Evolutionary conservation across 2,329 filamentous ascomycete genomes (phyloP).

Genomic region (Ophiostoma sp.): DNA sequence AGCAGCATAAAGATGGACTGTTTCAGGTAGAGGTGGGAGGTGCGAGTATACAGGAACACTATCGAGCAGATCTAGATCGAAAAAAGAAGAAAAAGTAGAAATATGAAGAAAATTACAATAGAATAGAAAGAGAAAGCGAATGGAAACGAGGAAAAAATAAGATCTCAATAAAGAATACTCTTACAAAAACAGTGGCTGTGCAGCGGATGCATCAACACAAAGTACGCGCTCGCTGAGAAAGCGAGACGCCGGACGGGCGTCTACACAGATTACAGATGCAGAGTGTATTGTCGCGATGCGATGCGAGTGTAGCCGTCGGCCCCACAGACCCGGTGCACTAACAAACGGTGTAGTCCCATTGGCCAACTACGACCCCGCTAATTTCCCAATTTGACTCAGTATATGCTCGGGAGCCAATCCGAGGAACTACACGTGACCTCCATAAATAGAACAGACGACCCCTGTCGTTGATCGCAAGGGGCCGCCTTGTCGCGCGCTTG

Average conservation of each 20-base stretch:
- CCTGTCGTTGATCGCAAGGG: background rate
- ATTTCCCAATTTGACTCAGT: no score
- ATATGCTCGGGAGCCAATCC: constrained; percentile 4
- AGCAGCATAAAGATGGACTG: background rate
- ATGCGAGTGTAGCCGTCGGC: background rate
- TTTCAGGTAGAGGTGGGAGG: no score
- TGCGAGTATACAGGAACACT: no score
- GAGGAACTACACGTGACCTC: constrained; percentile 16
- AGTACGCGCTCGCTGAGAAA: background rate
- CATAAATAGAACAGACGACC: constrained; percentile 20
- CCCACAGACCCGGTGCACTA: background rate
- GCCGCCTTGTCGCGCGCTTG: background rate
- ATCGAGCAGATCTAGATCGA: no score
- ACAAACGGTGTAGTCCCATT: constrained; percentile 10
- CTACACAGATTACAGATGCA: background rate
- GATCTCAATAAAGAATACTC: background rate
- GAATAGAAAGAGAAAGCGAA: background rate
- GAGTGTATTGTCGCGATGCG: background rate
- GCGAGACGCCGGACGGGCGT: background rate
- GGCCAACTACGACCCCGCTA: background rate
- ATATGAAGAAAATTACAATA: no score
- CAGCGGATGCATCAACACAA: background rate
- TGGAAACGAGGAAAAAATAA: background rate
- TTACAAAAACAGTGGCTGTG: background rate
- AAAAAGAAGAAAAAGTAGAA: no score